These are phyloP conservation scores for Pochonia chlamydosporia DNA, from an alignment of 2,329 filamentous ascomycete species.

Conservation along the genomic window DNA sequence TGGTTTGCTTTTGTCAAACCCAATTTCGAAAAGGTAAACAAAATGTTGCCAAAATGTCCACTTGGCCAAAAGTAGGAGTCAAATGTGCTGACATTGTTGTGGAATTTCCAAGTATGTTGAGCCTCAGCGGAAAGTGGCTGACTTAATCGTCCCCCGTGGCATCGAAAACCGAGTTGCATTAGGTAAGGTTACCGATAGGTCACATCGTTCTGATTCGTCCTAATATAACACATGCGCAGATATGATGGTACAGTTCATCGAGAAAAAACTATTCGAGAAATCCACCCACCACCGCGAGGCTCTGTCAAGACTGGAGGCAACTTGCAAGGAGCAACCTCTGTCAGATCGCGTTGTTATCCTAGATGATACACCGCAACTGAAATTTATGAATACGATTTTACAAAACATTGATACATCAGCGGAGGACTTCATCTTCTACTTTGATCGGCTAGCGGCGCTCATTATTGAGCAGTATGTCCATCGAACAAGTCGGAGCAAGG, in stretches of 20 bases:
- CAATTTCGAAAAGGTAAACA: slow-evolving; percentile 71
- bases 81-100: background rate
- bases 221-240: slow-evolving; percentile 35
- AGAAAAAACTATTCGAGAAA: slow-evolving; percentile 80
- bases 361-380: slow-evolving; percentile 71
- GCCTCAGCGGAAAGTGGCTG: slow-evolving; percentile 84
- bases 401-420: slow-evolving; percentile 71
- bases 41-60: too few relatives aligned
- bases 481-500: background rate
- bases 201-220: slow-evolving; percentile 1
- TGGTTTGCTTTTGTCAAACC: slow-evolving; percentile 97
- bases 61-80: background rate
- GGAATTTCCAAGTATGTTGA: slow-evolving; percentile 61
- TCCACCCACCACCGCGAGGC: slow-evolving; percentile 77
- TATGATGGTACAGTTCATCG: slow-evolving; percentile 92
- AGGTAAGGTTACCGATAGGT: slow-evolving; percentile 36
- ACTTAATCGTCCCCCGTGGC: slow-evolving; percentile 91
- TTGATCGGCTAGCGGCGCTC: slow-evolving; percentile 80
- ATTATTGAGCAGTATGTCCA: slow-evolving; percentile 66
- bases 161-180: slow-evolving; percentile 95
- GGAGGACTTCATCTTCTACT: slow-evolving; percentile 97
- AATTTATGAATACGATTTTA: slow-evolving; percentile 85
- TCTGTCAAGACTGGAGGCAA: slow-evolving; percentile 67
- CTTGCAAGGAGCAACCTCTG: slow-evolving; percentile 65
- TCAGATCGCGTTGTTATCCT: slow-evolving; percentile 71